Evolutionary conservation across 208 protist species (phyloP).

Genomic region (Wallacemonas collosoma): DNA sequence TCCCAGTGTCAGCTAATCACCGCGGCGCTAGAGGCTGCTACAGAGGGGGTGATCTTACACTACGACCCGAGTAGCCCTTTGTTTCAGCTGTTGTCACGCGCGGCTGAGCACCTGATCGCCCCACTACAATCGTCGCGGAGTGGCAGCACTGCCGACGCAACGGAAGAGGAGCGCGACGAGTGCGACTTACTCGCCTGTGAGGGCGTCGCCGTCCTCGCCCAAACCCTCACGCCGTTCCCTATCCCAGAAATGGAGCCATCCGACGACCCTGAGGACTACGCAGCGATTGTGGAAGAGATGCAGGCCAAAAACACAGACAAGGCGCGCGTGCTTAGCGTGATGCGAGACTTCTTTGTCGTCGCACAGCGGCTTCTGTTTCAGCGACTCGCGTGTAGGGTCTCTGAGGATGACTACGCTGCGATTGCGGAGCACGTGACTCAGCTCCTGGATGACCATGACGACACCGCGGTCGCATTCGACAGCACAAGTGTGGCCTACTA

Average conservation of each 20-base stretch:
- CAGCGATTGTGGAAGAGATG: slow-evolving; percentile 29
- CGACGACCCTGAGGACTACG: slow-evolving; percentile 78
- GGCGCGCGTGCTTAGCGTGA: slow-evolving; percentile 16
- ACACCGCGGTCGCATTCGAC: slow-evolving; percentile 54
- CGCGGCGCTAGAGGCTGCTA: slow-evolving; percentile 56
- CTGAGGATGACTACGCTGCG: slow-evolving; percentile 47
- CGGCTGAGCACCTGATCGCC: slow-evolving; percentile 40
- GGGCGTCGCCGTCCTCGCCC: slow-evolving; percentile 63
- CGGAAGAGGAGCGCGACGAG: slow-evolving; percentile 20
- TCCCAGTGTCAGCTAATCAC: slow-evolving; percentile 42
- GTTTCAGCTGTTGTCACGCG: slow-evolving; percentile 48
- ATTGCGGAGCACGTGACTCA: slow-evolving; percentile 39
- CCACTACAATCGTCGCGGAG: slow-evolving; percentile 22
- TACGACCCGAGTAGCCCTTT: slow-evolving; percentile 34
- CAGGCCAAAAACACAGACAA: slow-evolving; percentile 33
- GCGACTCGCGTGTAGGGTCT: not conserved
- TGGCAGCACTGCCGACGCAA: not conserved
- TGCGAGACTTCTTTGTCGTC: slow-evolving; percentile 30
- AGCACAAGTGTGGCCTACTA: not conserved
- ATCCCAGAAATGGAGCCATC: slow-evolving; percentile 60
- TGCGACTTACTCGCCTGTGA: slow-evolving; percentile 58
- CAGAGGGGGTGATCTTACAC: slow-evolving; percentile 53
- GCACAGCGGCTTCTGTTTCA: slow-evolving; percentile 19
- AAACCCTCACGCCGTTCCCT: slow-evolving; percentile 56
- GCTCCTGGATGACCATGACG: slow-evolving; percentile 30